phyloP scores from a whole-genome alignment of 2,329 filamentous ascomycete species.

The Penicillium capsulatum region DNA sequence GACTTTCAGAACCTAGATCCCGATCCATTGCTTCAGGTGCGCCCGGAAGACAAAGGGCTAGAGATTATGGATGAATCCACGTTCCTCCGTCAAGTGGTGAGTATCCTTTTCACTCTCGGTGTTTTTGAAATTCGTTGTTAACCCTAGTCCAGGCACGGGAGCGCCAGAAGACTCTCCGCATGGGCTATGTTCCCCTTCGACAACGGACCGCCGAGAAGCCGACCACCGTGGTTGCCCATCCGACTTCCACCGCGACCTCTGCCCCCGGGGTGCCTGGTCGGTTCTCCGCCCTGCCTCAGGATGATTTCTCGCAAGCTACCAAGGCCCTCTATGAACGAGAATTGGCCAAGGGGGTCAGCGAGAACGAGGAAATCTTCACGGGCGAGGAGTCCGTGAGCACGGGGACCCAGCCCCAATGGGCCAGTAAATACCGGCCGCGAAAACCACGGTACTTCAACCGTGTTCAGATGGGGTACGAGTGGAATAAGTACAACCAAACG shows the following conservation, averaged over 20 bases:
- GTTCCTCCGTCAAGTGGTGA: constrained; percentile 55
- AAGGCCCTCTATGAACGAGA: constrained; percentile 89
- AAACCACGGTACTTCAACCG: constrained; percentile 98
- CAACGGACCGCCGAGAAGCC: constrained; percentile 40
- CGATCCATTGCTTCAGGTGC: constrained; percentile 61
- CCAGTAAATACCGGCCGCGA: constrained; percentile 76
- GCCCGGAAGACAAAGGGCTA: constrained; percentile 59
- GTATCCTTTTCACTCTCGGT: too few relatives aligned
- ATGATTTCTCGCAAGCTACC: constrained; percentile 81
- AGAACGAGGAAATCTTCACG: constrained; percentile 93
- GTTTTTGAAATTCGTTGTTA: too few relatives aligned
- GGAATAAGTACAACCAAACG: constrained; percentile 99
- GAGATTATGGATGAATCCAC: constrained; percentile 55
- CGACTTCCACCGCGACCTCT: constrained; percentile 40
- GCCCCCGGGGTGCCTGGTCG: constrained; percentile 57
- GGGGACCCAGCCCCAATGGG: constrained; percentile 67
- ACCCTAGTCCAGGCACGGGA: constrained; percentile 46
- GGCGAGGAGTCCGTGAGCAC: constrained; percentile 76
- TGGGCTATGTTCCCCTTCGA: constrained; percentile 63
- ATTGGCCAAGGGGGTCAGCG: constrained; percentile 81
- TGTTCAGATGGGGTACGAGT: constrained; percentile 98
- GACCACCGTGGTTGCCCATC: constrained; percentile 29
- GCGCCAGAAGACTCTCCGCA: constrained; percentile 58
- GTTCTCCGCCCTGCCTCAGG: constrained; percentile 65
- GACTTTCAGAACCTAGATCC: constrained; percentile 56